Percentiles rank a stretch among this genome's conserved stretches.
These are phyloP conservation scores for Leishmania tarentolae DNA, from an alignment of 208 protist species.

Conservation along the genomic window DNA sequence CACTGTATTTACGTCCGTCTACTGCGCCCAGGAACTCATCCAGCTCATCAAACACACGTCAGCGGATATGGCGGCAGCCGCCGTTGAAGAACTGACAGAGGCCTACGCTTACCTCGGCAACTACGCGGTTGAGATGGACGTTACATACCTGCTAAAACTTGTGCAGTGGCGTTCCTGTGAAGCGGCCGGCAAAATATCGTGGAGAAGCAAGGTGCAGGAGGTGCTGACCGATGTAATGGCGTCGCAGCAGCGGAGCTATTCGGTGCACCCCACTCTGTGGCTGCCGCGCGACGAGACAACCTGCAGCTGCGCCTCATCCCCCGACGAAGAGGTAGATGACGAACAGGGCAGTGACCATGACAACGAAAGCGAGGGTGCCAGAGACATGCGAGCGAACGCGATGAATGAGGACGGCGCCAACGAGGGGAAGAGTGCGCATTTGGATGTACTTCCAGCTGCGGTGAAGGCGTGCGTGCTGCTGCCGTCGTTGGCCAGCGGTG, in stretches of 20 bases:
- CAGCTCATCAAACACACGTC: constrained; percentile 11
- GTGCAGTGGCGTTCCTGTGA: constrained; percentile 36
- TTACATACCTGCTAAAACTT: constrained; percentile 66
- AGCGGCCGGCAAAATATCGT: neutral
- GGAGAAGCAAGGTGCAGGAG: constrained; percentile 10
- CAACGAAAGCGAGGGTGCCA: neutral
- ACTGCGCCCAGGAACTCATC: constrained; percentile 44
- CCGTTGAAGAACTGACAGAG: constrained; percentile 18
- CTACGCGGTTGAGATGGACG: constrained; percentile 70
- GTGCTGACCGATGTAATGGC: constrained; percentile 27
- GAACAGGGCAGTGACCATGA: neutral
- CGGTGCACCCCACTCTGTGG: constrained; percentile 31
- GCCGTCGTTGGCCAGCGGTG: constrained; percentile 1
- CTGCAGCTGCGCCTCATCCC: neutral
- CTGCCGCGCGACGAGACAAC: constrained; percentile 10
- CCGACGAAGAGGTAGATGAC: neutral
- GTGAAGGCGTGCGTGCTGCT: constrained; percentile 28
- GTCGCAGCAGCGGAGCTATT: constrained; percentile 23
- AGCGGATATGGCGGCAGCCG: constrained; percentile 10
- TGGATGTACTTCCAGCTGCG: constrained; percentile 21
- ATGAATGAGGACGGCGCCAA: neutral
- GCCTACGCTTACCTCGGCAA: constrained; percentile 34
- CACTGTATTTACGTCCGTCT: constrained; percentile 56
- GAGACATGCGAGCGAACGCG: neutral
- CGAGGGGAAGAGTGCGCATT: neutral